A percentile compares a stretch with the other conserved stretches of the same genome.
phyloP scores from a whole-genome alignment of 176 grass and related monocot genomes.

The Elaeis guineensis region DNA sequence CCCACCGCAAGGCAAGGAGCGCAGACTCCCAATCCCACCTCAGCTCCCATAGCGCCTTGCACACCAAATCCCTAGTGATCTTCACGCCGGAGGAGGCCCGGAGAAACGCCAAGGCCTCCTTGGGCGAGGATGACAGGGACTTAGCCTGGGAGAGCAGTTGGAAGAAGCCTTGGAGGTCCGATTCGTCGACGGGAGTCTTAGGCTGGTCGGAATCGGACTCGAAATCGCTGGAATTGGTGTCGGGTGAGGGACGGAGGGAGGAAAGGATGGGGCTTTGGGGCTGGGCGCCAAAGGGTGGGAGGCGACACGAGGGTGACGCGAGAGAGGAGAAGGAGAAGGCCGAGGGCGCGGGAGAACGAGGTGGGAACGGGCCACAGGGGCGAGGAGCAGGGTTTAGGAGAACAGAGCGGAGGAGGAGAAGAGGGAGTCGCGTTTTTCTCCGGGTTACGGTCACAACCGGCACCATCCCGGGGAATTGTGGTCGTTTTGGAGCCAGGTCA shows the following conservation, averaged over 20 bases:
- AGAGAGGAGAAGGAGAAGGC: background rate
- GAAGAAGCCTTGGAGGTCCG: constrained; percentile 52
- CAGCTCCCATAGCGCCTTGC: constrained; percentile 67
- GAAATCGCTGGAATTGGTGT: constrained; percentile 48
- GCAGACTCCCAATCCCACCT: constrained; percentile 45
- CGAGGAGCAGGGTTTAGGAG: background rate
- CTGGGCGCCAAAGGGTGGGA: background rate
- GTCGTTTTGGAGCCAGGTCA: too few species aligned
- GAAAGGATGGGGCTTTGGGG: background rate
- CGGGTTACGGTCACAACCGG: too few species aligned
- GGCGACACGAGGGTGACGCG: background rate
- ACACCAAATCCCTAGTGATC: constrained; percentile 1
- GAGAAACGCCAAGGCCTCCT: constrained; percentile 41
- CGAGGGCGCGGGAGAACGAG: background rate
- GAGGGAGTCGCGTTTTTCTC: background rate
- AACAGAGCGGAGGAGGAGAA: constrained; percentile 11
- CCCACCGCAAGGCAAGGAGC: constrained; percentile 47
- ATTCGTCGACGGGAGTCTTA: background rate
- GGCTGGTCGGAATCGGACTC: constrained; percentile 32
- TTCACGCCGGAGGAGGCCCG: constrained; percentile 19
- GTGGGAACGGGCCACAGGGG: background rate
- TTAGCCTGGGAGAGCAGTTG: constrained; percentile 45
- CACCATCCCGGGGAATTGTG: too few species aligned
- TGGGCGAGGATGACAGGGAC: constrained; percentile 36
- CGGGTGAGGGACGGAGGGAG: constrained; percentile 6